Evolutionary conservation across 169 alveolate genomes (phyloP).

Genomic region (Babesia divergens): DNA sequence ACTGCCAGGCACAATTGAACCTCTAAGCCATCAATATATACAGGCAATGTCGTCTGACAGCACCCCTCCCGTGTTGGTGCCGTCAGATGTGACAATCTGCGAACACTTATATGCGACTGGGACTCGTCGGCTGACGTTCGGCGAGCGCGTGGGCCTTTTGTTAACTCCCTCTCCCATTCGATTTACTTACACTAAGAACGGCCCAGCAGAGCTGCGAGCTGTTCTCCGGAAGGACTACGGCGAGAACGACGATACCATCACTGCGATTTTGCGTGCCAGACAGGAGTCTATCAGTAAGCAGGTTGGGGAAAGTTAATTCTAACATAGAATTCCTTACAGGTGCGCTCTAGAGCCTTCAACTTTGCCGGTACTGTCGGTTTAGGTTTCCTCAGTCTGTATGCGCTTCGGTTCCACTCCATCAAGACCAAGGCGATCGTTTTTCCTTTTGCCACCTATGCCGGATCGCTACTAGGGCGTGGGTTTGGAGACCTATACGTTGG

Average conservation of each 20-base stretch:
- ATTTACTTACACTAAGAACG: constrained; percentile 49
- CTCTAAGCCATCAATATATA: not conserved
- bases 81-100: constrained; percentile 63
- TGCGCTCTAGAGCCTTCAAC: constrained; percentile 13
- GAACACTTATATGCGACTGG: constrained; percentile 59
- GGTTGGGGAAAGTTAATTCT: not conserved
- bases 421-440: constrained; percentile 62
- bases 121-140: constrained; percentile 38
- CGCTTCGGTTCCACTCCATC: constrained; percentile 50
- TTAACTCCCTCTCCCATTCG: constrained; percentile 55
- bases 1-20: not conserved
- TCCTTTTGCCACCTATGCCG: constrained; percentile 54
- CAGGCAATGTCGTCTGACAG: constrained; percentile 8
- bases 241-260: constrained; percentile 51
- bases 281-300: constrained; percentile 52
- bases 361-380: constrained; percentile 42
- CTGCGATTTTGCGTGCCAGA: constrained; percentile 30
- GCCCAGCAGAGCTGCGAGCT: constrained; percentile 31
- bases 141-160: constrained; percentile 51
- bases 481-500: constrained; percentile 53
- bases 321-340: constrained; percentile 2
- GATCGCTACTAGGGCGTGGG: constrained; percentile 41
- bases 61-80: constrained; percentile 57
- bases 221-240: constrained; percentile 47
- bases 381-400: constrained; percentile 14